Evolutionary conservation across 1,139 yeast species (phyloP).

Genomic region (Geotrichum aggregatum): DNA sequence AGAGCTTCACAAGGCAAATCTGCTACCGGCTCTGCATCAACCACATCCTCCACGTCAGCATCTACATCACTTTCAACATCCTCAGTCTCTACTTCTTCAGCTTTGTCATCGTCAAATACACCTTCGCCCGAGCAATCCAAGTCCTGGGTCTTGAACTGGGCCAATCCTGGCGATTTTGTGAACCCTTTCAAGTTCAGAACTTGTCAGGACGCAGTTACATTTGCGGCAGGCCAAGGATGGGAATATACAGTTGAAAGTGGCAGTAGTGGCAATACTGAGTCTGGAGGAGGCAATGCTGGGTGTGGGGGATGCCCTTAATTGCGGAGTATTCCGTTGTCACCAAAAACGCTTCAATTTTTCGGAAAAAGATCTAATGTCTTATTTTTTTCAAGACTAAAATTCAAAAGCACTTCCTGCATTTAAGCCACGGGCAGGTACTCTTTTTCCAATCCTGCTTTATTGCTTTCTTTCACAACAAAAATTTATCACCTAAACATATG

Average conservation of each 20-base stretch:
- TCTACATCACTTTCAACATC: slow-evolving; percentile 24
- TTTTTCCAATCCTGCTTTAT: too few relatives aligned
- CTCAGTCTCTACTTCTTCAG: slow-evolving; percentile 42
- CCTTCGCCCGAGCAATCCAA: slow-evolving; percentile 22
- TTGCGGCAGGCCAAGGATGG: slow-evolving; percentile 7
- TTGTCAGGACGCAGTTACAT: slow-evolving; percentile 3
- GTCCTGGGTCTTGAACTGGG: slow-evolving; percentile 5
- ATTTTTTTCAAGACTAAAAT: too few relatives aligned
- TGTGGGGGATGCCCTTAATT: slow-evolving; percentile 1
- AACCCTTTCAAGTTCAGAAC: slow-evolving; percentile 4
- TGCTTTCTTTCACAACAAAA: too few relatives aligned
- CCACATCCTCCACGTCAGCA: background rate
- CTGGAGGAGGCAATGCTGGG: too few relatives aligned
- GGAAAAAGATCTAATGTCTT: too few relatives aligned
- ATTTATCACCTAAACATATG: too few relatives aligned
- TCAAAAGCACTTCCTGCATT: too few relatives aligned
- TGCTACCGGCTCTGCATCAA: background rate
- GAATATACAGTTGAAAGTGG: slow-evolving; percentile 1
- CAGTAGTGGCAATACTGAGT: background rate
- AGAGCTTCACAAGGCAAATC: too few relatives aligned
- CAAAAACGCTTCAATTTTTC: too few relatives aligned
- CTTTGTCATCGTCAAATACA: slow-evolving; percentile 33
- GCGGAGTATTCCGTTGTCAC: background rate
- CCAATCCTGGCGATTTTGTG: slow-evolving; percentile 1
- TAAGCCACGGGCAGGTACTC: too few relatives aligned